These are phyloP conservation scores for Colletotrichum tropicicola DNA, from an alignment of 2,329 filamentous ascomycete species.

Conservation along the genomic window DNA sequence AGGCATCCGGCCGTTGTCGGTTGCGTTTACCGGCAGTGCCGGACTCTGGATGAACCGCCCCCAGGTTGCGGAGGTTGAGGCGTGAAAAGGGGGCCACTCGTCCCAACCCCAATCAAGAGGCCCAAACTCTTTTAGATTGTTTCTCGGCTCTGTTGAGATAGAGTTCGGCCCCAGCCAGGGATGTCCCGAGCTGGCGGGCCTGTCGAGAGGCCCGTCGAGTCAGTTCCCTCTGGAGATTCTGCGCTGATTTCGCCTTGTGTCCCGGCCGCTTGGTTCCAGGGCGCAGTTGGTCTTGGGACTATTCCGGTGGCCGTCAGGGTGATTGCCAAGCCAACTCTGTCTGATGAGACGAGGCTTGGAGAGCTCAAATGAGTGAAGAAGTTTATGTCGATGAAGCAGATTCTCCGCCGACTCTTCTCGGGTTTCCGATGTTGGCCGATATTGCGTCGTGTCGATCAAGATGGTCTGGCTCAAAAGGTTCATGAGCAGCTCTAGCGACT, in stretches of 20 bases:
- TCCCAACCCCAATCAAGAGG: constrained; percentile 11
- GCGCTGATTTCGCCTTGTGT: neutral
- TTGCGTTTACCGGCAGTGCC: neutral
- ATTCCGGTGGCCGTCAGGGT: neutral
- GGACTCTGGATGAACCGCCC: constrained; percentile 8
- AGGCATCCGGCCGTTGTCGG: neutral
- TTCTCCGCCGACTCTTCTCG: too few relatives aligned
- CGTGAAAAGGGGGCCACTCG: neutral
- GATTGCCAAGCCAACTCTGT: neutral
- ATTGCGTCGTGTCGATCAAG: neutral
- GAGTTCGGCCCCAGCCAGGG: neutral
- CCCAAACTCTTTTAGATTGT: constrained; percentile 18
- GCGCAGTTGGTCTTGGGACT: neutral
- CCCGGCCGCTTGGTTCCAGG: neutral
- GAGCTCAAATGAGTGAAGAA: neutral
- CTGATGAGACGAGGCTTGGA: neutral
- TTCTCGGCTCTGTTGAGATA: neutral
- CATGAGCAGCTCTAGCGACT: neutral
- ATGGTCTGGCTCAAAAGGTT: neutral
- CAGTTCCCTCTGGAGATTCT: neutral
- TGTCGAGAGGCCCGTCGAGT: neutral
- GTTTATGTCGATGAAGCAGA: neutral
- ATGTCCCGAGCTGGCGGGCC: constrained; percentile 1
- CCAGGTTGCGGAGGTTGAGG: too few relatives aligned
- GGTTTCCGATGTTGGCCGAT: neutral